These are phyloP conservation scores for Papilionanthe hybrid DNA, from an alignment of 116 monocot species.

Conservation along the genomic window DNA sequence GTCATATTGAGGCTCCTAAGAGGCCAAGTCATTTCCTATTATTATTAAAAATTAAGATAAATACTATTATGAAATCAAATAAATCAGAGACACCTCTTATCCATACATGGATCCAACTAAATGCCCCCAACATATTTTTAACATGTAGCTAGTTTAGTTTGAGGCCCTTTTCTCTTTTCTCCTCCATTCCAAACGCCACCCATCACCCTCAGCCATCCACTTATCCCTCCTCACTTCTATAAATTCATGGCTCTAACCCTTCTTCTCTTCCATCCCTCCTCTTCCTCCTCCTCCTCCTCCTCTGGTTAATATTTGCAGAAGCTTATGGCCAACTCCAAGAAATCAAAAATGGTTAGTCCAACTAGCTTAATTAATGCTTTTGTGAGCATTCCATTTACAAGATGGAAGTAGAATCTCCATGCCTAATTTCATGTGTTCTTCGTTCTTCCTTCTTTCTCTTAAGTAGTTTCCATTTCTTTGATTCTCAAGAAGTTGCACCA, in stretches of 20 bases:
- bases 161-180: not conserved
- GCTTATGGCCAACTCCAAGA: not conserved
- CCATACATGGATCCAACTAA: not conserved
- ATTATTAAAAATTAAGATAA: not conserved
- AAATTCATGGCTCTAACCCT: constrained; percentile 4
- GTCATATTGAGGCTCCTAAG: too few relatives aligned
- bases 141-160: not conserved
- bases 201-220: not conserved
- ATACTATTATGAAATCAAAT: not conserved
- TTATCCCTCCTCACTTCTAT: constrained; percentile 1
- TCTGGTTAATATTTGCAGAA: not conserved
- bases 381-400: too few relatives aligned
- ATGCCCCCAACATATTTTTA: not conserved
- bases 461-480: too few relatives aligned
- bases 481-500: too few relatives aligned
- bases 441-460: not conserved
- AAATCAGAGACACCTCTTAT: not conserved
- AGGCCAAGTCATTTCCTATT: too few relatives aligned
- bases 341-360: too few relatives aligned
- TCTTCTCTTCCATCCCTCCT: constrained; percentile 5
- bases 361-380: too few relatives aligned
- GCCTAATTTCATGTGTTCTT: not conserved
- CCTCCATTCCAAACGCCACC: not conserved
- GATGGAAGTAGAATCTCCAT: not conserved
- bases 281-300: not conserved